Conservation (phyloP, 179 eudicot species). For the Spergularia azorica region DNA sequence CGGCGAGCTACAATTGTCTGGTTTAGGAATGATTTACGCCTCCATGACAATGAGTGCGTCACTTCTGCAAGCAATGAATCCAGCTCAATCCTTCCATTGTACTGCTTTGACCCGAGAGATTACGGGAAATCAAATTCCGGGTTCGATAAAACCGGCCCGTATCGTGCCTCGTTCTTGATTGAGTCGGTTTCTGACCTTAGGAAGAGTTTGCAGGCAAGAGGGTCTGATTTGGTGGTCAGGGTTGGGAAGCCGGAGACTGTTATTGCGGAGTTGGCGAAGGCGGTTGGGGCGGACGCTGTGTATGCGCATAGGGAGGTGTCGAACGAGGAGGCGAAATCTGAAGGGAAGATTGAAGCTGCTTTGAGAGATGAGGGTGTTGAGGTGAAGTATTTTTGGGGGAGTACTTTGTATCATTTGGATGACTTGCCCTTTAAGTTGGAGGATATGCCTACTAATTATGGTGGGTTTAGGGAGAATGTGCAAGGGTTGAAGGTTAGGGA, state of each 20-base stretch:
- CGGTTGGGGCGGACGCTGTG: conserved; percentile 76
- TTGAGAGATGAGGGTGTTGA: conserved; percentile 89
- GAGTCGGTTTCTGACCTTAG: conserved; percentile 75
- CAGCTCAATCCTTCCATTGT: conserved; percentile 71
- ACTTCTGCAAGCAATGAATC: conserved; percentile 72
- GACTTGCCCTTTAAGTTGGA: conserved; percentile 85
- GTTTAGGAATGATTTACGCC: conserved; percentile 86
- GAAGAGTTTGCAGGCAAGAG: conserved; percentile 58
- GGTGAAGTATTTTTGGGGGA: conserved; percentile 96
- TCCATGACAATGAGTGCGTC: conserved; percentile 82
- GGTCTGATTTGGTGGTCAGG: conserved; percentile 87
- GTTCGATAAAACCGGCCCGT: conserved; percentile 90
- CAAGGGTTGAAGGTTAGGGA: conserved; percentile 75
- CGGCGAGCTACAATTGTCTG: conserved; percentile 74
- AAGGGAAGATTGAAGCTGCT: conserved; percentile 63
- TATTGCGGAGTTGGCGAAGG: conserved; percentile 69
- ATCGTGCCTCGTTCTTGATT: conserved; percentile 69
- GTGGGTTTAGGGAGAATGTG: conserved; percentile 88
- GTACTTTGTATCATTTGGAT: conserved; percentile 90
- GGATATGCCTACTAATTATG: conserved; percentile 88
- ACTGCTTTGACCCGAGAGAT: conserved; percentile 85
- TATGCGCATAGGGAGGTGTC: conserved; percentile 82
- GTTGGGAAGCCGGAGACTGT: conserved; percentile 84
- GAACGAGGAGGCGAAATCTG: conserved; percentile 72
- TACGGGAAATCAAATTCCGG: conserved; percentile 85